Evolutionary conservation across 176 grass and related monocot genomes (phyloP), one percentile per base, ranked within the genome.

Genomic region (Olyra latifolia): DNA sequence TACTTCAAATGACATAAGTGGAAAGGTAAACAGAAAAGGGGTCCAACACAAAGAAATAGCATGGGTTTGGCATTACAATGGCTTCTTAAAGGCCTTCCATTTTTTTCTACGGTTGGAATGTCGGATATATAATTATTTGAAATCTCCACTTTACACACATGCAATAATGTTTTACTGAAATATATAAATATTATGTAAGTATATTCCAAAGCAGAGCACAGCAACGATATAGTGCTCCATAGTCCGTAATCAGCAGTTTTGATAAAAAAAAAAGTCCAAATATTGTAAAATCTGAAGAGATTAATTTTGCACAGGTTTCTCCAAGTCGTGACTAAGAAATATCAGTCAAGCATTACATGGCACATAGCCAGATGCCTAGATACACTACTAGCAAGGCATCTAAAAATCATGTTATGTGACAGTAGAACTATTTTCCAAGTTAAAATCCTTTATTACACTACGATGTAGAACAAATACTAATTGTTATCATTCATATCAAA

Each of bases 11-110:
- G 47, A 72, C 15, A 57, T 78, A 11, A 68, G 39, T 14, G 50
- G 40, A 20, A 60, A 80, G 55, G 27, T 48, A 81, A 49, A 58
- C 29, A 85, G 47, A 61, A 54, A 53, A 9, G 24, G 75, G 46
- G 64, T 20, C 16, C 61, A 38, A 80, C 17, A 8, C 17, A 79
- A 6, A 61, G 19, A 62, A 16, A 65, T 39, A 78, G 43, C 12
- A 62, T 75, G 15, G 1, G 5, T 15, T n/a, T 61, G 15, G 24
- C 23, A 62, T 62, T n/a, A 76, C 28, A 59, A 59, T 43, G 72
- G 53, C 53, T 43, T 54, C 4, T 75, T 25, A 61, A 75, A 75
- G 39, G 39, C 39, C 22, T 58, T 75, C 13, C 44, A 76, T 45
- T 59, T 73, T 52, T 17, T 20, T 58, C 28, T 44, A 58, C 43